These are phyloP conservation scores for Colletotrichum tofieldiae DNA, from an alignment of 2,329 filamentous ascomycete species.

Conservation along the genomic window DNA sequence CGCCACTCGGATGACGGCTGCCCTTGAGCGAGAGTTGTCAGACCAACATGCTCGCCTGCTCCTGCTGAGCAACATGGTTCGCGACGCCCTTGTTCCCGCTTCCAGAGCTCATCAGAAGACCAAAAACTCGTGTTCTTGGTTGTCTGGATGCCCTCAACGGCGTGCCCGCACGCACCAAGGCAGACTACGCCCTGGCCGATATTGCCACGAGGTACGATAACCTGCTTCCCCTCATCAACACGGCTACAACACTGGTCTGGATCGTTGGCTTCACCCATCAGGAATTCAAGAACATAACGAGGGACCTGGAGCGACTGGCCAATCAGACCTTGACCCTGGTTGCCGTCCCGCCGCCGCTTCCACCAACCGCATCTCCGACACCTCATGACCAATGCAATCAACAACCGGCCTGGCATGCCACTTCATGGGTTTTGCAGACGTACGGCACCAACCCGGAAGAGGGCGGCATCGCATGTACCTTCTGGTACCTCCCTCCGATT, in stretches of 20 bases:
- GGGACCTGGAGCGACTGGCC: neutral
- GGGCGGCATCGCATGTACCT: too few species aligned
- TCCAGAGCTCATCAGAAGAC: neutral
- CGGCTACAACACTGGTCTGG: neutral
- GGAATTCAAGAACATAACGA: neutral
- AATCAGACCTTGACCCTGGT: neutral
- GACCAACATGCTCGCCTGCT: neutral
- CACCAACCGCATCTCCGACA: too few species aligned
- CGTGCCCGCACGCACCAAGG: too few species aligned
- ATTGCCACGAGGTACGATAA: too few species aligned
- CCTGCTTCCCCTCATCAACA: neutral
- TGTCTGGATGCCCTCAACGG: neutral
- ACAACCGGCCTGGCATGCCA: too few species aligned
- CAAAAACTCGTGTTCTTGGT: too few species aligned
- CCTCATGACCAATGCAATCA: too few species aligned
- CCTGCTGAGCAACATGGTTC: neutral
- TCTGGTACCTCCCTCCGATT: too few species aligned
- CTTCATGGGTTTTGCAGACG: too few species aligned
- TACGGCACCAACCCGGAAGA: too few species aligned
- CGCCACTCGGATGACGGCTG: neutral
- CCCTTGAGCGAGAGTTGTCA: neutral
- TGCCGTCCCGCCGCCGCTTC: too few species aligned
- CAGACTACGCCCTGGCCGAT: too few species aligned
- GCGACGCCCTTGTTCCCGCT: neutral
- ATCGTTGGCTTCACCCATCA: neutral